Evolutionary conservation across 305 asterid species (phyloP).

Genomic region (Solanum hybrid): DNA sequence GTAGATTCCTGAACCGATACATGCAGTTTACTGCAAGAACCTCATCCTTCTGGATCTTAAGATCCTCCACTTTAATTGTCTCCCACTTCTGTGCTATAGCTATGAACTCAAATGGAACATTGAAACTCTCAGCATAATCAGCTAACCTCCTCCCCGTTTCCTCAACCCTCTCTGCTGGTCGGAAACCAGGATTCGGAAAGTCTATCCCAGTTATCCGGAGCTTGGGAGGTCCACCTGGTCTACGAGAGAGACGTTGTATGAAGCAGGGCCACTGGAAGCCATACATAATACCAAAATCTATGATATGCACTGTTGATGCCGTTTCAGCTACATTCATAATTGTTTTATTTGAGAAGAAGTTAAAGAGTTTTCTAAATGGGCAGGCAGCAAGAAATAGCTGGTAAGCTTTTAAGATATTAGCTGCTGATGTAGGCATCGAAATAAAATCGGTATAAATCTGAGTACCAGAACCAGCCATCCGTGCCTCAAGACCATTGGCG

Average conservation of each 20-base stretch:
- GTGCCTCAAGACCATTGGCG: slow-evolving; percentile 88
- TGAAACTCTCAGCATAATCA: slow-evolving; percentile 52
- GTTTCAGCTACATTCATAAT: slow-evolving; percentile 46
- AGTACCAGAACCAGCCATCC: slow-evolving; percentile 84
- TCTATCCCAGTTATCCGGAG: slow-evolving; percentile 82
- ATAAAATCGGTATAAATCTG: slow-evolving; percentile 46
- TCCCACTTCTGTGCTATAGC: slow-evolving; percentile 95
- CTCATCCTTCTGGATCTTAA: slow-evolving; percentile 51
- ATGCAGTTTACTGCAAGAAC: slow-evolving; percentile 57
- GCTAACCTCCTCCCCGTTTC: slow-evolving; percentile 80
- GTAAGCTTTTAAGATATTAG: slow-evolving; percentile 71
- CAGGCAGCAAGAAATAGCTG: slow-evolving; percentile 75
- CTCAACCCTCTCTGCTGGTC: slow-evolving; percentile 70
- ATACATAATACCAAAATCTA: slow-evolving; percentile 73
- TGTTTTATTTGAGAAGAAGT: slow-evolving; percentile 62
- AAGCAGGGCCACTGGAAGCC: slow-evolving; percentile 94
- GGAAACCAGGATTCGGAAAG: slow-evolving; percentile 80
- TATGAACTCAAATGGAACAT: slow-evolving; percentile 62
- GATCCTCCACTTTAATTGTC: slow-evolving; percentile 61
- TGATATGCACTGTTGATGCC: slow-evolving; percentile 52
- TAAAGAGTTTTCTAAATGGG: slow-evolving; percentile 69
- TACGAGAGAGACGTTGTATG: slow-evolving; percentile 51
- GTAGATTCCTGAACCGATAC: slow-evolving; percentile 48
- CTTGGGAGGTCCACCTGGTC: slow-evolving; percentile 75
- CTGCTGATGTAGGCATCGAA: slow-evolving; percentile 53